Evolutionary conservation across 345 rosid genomes (phyloP), one percentile per base, ranked within the genome.

Genomic region (Garcia nutans): DNA sequence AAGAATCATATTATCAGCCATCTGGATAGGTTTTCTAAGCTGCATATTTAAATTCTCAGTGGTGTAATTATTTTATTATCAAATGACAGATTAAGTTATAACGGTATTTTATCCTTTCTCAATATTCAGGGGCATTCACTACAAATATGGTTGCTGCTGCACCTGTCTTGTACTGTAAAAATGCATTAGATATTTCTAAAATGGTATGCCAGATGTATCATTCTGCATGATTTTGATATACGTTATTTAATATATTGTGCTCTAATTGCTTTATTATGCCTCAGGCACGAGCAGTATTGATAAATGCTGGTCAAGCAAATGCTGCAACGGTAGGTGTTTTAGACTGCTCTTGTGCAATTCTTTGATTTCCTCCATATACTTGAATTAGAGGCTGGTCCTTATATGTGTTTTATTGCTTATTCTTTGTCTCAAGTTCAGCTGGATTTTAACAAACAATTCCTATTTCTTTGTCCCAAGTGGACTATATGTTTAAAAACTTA

Each of bases 301-400:
- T 96, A 85, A 93, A 96, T 81, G 99, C 98, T 24, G 99, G 99
- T 73, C 99, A 96, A 75, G 99, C 99, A 71, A 96, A 96, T 89
- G 99, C 99, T 70, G 99, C 98, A 72, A 96, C 98, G 68, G 99
- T 96, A 88, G 87, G 89, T 74, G 50, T 31, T 79, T 77, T 41
- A 47, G 44, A 76, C 76, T 15, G 55, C 76, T 72, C 26, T 24
- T 16, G 31, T 66, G 28, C 80, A 67, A 68, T 60, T 81, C 33
- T 73, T 47, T 22, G 74, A 31, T 19, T 23, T 8, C 54, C 33
- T 23, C 56, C 54, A 19, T 15, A 42, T 72, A 31, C 70, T 64
- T 65, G 37, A 23, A 24, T 15, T 33, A 44, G 55, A 59, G 7
- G n/a, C 13, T 22, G 7, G 37, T 69, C 65, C 17, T 59, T 68